phyloP scores from a whole-genome alignment of 306 rosid genomes.

The Canavalia gladiata region DNA sequence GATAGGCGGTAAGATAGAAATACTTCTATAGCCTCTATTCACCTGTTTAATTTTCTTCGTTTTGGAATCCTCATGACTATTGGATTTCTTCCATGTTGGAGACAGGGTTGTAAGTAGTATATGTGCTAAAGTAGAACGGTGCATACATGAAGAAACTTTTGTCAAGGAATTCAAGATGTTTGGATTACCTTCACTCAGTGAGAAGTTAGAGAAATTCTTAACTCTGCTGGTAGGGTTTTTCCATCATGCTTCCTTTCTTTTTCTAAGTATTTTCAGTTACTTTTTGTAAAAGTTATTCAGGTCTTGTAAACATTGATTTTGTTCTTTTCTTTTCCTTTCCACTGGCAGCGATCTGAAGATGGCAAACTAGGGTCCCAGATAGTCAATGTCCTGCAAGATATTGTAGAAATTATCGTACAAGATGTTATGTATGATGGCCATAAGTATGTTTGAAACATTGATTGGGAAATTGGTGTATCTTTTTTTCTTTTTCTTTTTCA shows the following conservation, averaged over 20 bases:
- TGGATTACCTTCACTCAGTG: constrained; percentile 84
- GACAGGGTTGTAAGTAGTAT: constrained; percentile 66
- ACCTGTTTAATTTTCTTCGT: constrained; percentile 39
- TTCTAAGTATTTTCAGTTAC: constrained; percentile 20
- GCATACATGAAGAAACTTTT: constrained; percentile 52
- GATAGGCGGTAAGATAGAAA: constrained; percentile 72
- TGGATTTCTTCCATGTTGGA: constrained; percentile 46
- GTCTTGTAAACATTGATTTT: constrained; percentile 33
- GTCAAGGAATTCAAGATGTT: constrained; percentile 77
- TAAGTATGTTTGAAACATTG: constrained; percentile 63
- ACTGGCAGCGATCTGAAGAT: constrained; percentile 67
- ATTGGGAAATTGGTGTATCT: constrained; percentile 11
- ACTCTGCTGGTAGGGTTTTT: constrained; percentile 69
- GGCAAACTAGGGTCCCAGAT: constrained; percentile 61
- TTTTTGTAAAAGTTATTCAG: constrained; percentile 29
- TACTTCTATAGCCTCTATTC: constrained; percentile 17
- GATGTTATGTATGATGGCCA: constrained; percentile 84
- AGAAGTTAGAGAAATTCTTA: constrained; percentile 86
- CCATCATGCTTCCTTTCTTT: constrained; percentile 17
- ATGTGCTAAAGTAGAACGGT: constrained; percentile 53
- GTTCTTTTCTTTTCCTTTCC: constrained; percentile 1
- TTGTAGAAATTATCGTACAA: constrained; percentile 85
- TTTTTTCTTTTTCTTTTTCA: neutral
- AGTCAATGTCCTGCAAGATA: constrained; percentile 93
- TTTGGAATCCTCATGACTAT: constrained; percentile 24